Percentiles rank a stretch among this genome's conserved stretches.
Conservation (phyloP, 345 rosid species). For the Brassica napus region Da-Ae NC_063435.1:15532001-15532500, state of each 20-base stretch:
- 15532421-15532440: neutral
- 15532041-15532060: neutral
- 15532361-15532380: neutral
- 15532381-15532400: neutral
- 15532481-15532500: neutral
- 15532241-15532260: no score
- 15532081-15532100: neutral
- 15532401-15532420: neutral
- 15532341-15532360: neutral
- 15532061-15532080: neutral
- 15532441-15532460: neutral
- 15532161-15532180: neutral
- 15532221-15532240: neutral
- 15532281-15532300: neutral
- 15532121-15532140: neutral
- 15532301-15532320: neutral
- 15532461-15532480: neutral
- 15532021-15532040: neutral
- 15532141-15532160: neutral
- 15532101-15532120: neutral
- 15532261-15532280: neutral
- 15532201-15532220: neutral
- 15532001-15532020: conserved; percentile 3
- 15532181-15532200: neutral
- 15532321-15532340: neutral